Percentiles rank a stretch among this genome's conserved stretches.
phyloP scores from a whole-genome alignment of 345 rosid genomes.

The Excoecaria agallocha region DNA sequence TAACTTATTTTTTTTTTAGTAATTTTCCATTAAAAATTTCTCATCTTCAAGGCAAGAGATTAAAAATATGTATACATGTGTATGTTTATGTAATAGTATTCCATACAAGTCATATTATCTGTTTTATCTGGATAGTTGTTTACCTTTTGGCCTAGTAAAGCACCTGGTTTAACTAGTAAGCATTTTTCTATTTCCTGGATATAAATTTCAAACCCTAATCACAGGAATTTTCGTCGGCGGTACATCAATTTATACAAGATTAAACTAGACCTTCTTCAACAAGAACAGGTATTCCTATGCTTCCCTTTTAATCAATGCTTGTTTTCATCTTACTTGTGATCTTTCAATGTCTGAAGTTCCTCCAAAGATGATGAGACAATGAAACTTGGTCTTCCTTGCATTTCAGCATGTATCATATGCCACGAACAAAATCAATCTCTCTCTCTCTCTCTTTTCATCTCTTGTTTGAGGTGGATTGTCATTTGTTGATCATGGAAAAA shows the following conservation, averaged over 20 bases:
- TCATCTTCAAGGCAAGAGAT: background rate
- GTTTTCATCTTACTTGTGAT: background rate
- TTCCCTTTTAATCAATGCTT: background rate
- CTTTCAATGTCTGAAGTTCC: constrained; percentile 1
- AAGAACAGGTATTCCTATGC: constrained; percentile 55
- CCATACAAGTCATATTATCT: background rate
- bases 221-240: constrained; percentile 67
- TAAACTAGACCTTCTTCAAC: constrained; percentile 66
- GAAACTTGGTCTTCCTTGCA: background rate
- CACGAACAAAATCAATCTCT: background rate
- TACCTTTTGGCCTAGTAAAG: background rate
- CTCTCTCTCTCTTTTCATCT: background rate
- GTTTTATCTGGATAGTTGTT: background rate
- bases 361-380: background rate
- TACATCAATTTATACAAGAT: constrained; percentile 72
- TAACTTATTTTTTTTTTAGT: background rate
- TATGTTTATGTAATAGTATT: background rate
- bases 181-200: constrained; percentile 7
- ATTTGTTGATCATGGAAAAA: background rate
- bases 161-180: constrained; percentile 15
- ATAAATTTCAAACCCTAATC: constrained; percentile 1
- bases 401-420: background rate
- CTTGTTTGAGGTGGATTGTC: background rate
- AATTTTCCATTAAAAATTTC: background rate
- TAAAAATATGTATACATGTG: background rate